Conservation (phyloP, 1,284 basidiomycete genomes). For the Pascua guehoae region DNA sequence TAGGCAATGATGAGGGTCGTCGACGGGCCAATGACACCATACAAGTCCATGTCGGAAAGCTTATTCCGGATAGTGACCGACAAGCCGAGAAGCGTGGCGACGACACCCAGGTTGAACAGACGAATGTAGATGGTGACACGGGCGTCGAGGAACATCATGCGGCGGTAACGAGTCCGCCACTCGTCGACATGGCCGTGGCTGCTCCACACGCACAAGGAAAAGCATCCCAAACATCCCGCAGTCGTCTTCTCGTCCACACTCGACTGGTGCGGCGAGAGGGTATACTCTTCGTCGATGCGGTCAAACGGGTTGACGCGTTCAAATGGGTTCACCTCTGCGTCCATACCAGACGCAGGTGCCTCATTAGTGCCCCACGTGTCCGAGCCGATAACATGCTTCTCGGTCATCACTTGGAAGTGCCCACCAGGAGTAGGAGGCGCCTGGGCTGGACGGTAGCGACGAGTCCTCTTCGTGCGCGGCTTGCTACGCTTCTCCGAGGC, state of each 20-base stretch:
- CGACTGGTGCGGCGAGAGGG: conserved; percentile 3
- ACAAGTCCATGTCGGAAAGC: conserved; percentile 37
- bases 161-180: conserved; percentile 38
- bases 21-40: conserved; percentile 54
- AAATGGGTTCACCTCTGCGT: conserved; percentile 11
- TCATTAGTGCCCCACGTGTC: conserved; percentile 9
- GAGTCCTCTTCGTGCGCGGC: background rate
- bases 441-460: conserved; percentile 12
- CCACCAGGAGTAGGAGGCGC: conserved; percentile 17
- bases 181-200: conserved; percentile 7
- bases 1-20: conserved; percentile 54
- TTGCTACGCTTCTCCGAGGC: conserved; percentile 2
- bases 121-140: conserved; percentile 55
- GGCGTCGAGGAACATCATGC: conserved; percentile 50
- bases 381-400: background rate
- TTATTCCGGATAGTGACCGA: conserved; percentile 48
- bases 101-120: conserved; percentile 52
- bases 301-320: conserved; percentile 21
- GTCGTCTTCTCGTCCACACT: conserved; percentile 5
- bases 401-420: background rate
- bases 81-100: conserved; percentile 49
- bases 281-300: conserved; percentile 19
- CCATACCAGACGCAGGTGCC: background rate
- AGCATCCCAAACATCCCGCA: no score
- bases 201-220: no score